Conservation (phyloP, 83 land plant genomes). For the Picea abies region DNA sequence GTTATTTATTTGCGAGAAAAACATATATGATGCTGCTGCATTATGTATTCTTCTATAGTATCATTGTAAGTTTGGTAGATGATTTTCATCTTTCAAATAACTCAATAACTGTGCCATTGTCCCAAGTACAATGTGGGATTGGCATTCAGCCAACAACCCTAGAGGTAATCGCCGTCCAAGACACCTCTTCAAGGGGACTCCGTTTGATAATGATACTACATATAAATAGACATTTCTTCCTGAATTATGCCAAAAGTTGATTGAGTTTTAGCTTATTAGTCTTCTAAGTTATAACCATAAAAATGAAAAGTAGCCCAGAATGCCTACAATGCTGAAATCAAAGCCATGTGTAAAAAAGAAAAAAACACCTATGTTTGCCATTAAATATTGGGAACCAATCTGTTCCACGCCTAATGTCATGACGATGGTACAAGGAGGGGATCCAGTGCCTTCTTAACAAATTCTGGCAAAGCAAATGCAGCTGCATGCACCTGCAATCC, state of each 20-base stretch:
- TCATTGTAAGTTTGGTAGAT: no score
- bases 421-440: constrained; percentile 1
- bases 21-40: no score
- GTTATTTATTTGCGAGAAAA: no score
- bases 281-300: not conserved
- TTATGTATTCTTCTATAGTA: no score
- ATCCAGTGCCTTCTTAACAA: constrained; percentile 1
- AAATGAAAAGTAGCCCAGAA: no score
- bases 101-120: no score
- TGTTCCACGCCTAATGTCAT: not conserved
- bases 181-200: not conserved
- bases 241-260: not conserved
- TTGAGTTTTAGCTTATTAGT: not conserved
- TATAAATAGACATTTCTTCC: not conserved
- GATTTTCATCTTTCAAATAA: no score
- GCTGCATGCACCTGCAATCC: constrained; percentile 13
- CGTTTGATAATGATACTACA: not conserved
- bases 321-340: not conserved
- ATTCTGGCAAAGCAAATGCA: constrained; percentile 8
- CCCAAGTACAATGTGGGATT: no score
- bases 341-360: not conserved
- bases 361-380: not conserved
- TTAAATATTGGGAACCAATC: not conserved
- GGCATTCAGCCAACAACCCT: no score
- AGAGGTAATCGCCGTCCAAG: no score